Conservation (phyloP, 306 rosid genomes). For the Hippophae rhamnoides region DNA sequence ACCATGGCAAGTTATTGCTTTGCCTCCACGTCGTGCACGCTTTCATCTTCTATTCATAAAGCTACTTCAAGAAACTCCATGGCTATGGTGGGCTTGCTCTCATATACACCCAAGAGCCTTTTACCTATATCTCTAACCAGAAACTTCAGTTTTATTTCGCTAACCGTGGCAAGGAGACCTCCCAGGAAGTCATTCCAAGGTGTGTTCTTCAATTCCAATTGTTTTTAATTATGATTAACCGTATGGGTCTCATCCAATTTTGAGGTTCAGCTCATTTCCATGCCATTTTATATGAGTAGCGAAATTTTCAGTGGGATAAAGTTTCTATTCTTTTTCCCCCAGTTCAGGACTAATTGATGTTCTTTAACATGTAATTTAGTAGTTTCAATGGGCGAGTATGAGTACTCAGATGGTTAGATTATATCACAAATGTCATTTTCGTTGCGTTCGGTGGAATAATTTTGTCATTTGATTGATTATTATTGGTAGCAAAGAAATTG, state of each 20-base stretch:
- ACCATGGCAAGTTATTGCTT: slow-evolving; percentile 37
- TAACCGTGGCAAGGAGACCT: slow-evolving; percentile 27
- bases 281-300: not conserved
- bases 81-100: slow-evolving; percentile 37
- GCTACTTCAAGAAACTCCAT: slow-evolving; percentile 29
- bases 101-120: slow-evolving; percentile 28
- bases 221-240: not conserved
- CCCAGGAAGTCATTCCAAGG: slow-evolving; percentile 51
- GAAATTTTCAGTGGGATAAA: not conserved
- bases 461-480: not conserved
- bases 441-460: not conserved
- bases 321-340: not conserved
- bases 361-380: not conserved
- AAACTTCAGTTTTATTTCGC: slow-evolving; percentile 30
- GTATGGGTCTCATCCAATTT: not conserved
- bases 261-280: not conserved
- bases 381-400: not conserved
- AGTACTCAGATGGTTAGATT: not conserved
- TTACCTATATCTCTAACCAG: slow-evolving; percentile 21
- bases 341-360: no score
- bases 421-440: not conserved
- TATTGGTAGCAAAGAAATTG: not conserved
- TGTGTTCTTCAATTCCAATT: slow-evolving; percentile 11
- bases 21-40: slow-evolving; percentile 30
- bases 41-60: slow-evolving; percentile 32